Base-by-base conservation (phyloP, 2,329 filamentous ascomycete genomes). In the Apiospora arundinis region DNA sequence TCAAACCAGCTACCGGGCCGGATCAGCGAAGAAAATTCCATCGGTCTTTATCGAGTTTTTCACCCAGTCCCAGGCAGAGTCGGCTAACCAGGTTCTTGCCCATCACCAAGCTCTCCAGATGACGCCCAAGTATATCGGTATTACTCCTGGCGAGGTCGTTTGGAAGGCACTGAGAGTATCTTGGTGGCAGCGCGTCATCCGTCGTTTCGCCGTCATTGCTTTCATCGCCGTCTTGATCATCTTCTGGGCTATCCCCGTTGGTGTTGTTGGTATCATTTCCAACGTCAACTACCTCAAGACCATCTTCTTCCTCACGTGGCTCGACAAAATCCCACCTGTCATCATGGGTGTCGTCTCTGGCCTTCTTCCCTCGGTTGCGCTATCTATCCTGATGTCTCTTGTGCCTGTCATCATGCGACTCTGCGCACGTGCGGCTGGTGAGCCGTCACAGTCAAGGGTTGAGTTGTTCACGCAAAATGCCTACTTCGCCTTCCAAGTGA, bases 1-100 rank as follows among this genome's bases (percentile, higher is more conserved):
- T 32, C 93, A 96, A 80, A 87, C 85, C 52, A 86, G 88, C 67
- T 93, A 95, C 78, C 88, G 87, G 68, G 83, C 85, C 37, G 90
- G 92, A 69, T 87, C 93, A 49, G 90, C 86, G 65, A 88, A 90
- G 73, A 88, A 90, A 73, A 85, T 94, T 44, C 90, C 92, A 18
- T 92, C 94, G 28, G 93, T 96, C 14, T 99, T 99, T 77, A 91
- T 99, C 74, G 95, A 98, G 80, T 99, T 98, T 78, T 87, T 89
- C 73, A 90, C 88, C 1, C 94, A 97, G 79, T 89, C 92, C 70
- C 92, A 93, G 70, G 96, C 96, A 18, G 95, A 99, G 81, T 88
- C 89, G 69, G 95, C 95, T 18, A 95, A 90, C 80, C 96, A 99
- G 81, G 91, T 93, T 32, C 87, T 98, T 11, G 91, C 95, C 2